These are phyloP conservation scores for Colletotrichum costaricense DNA, from an alignment of 2,329 filamentous ascomycete species.

Conservation along the genomic window DNA sequence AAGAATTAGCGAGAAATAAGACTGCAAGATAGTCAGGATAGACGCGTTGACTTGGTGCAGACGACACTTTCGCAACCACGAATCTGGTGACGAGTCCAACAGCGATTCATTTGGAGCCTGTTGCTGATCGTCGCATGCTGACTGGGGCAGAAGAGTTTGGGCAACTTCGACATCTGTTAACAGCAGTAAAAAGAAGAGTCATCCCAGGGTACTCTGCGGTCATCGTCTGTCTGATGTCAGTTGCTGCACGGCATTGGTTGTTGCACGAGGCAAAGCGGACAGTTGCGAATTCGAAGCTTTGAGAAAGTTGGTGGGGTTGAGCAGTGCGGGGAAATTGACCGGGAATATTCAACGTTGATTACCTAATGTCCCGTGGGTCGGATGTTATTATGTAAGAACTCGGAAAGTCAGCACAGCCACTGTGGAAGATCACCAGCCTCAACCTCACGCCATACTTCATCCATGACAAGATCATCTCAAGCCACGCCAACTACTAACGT, in stretches of 20 bases:
- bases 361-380: neutral
- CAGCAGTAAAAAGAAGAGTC: neutral
- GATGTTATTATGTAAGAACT: neutral
- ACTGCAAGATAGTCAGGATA: neutral
- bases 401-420: neutral
- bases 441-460: neutral
- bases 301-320: neutral
- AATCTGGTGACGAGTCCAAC: constrained; percentile 23
- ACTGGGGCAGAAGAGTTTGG: neutral
- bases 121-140: neutral
- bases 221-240: too few species aligned
- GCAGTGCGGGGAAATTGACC: neutral
- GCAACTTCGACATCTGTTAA: neutral
- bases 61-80: neutral
- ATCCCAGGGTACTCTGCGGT: neutral
- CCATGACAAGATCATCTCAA: neutral
- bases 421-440: neutral
- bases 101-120: neutral
- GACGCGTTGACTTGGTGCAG: constrained; percentile 14
- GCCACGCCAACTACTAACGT: neutral
- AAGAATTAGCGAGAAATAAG: too few species aligned
- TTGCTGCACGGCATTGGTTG: neutral
- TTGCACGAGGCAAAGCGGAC: neutral
- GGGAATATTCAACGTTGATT: neutral
- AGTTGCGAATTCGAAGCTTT: neutral